Percentiles rank a stretch among this genome's conserved stretches.
Conservation (phyloP, 176 grass and related monocot genomes). For the Carex cristatella region DNA sequence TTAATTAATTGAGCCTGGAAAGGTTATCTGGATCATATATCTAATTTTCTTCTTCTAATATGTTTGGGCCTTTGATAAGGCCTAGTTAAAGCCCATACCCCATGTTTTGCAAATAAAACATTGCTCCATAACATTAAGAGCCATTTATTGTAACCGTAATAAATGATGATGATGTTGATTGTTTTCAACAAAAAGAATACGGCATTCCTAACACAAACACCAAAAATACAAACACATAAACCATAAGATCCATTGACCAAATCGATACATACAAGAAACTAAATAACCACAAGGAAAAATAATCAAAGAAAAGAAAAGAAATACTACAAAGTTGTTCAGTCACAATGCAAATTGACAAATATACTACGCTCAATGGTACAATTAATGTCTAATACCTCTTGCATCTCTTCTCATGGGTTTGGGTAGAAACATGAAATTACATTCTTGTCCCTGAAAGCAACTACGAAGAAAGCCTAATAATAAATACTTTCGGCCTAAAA, state of each 20-base stretch:
- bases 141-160: no score
- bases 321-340: background rate
- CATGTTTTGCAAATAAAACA: background rate
- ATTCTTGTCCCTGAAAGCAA: constrained; percentile 61
- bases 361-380: constrained; percentile 41
- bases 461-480: constrained; percentile 38
- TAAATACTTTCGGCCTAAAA: no score
- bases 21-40: no score
- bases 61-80: no score
- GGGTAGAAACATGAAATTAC: constrained; percentile 46
- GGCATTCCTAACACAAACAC: no score
- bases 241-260: background rate
- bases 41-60: no score
- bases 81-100: no score
- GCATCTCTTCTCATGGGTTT: constrained; percentile 11
- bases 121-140: background rate
- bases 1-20: no score
- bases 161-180: no score
- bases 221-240: no score
- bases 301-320: background rate
- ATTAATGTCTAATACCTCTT: constrained; percentile 42
- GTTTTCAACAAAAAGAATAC: no score
- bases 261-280: background rate
- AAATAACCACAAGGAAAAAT: background rate
- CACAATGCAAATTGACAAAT: background rate